Conservation (phyloP, 2,329 filamentous ascomycete species). For the Hirsutella rhossiliensis region DNA sequence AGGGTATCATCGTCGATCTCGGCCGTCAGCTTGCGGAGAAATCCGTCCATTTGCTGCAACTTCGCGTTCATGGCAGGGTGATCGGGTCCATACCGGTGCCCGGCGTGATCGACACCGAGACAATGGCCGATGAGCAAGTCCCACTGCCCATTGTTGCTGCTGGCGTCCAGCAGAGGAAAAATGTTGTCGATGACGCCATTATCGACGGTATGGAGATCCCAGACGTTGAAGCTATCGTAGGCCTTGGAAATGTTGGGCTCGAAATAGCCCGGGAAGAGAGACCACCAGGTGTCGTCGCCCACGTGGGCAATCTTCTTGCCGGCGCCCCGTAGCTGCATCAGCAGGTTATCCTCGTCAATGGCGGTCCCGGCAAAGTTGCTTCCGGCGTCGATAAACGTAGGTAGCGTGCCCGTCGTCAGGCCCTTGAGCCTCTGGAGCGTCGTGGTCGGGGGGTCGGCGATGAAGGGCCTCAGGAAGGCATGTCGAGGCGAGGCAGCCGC, state of each 20-base stretch:
- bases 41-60: constrained; percentile 77
- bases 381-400: constrained; percentile 86
- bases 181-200: constrained; percentile 89
- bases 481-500: constrained; percentile 63
- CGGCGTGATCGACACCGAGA: constrained; percentile 91
- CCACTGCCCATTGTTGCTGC: constrained; percentile 56
- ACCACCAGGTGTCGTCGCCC: constrained; percentile 96
- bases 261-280: constrained; percentile 89
- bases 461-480: constrained; percentile 86
- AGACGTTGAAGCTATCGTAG: constrained; percentile 97
- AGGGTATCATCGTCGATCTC: constrained; percentile 75
- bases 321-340: constrained; percentile 54
- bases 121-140: constrained; percentile 93
- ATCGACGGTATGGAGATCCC: constrained; percentile 94
- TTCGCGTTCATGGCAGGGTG: constrained; percentile 88
- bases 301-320: constrained; percentile 74
- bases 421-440: constrained; percentile 90
- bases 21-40: constrained; percentile 60
- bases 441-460: constrained; percentile 90
- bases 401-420: constrained; percentile 85
- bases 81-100: constrained; percentile 88
- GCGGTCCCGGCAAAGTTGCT: constrained; percentile 92
- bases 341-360: constrained; percentile 81
- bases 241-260: constrained; percentile 73
- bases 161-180: constrained; percentile 62